A percentile compares a stretch with the other conserved stretches of the same genome.
phyloP scores from a whole-genome alignment of 495 filamentous ascomycete genomes.

The Penicillium desertorum region DNA sequence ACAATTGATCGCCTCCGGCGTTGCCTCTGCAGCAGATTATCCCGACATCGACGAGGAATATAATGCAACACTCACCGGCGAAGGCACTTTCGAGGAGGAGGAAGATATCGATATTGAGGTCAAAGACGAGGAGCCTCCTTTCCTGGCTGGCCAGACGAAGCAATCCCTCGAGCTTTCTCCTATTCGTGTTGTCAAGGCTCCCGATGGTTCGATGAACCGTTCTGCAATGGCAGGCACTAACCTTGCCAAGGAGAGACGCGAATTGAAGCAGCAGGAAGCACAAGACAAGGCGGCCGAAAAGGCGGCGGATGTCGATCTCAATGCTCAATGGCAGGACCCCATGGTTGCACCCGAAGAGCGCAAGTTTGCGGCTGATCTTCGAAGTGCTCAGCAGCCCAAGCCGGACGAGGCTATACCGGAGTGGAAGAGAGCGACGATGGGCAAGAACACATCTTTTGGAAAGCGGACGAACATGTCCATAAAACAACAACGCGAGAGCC shows the following conservation, averaged over 20 bases:
- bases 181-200: slow-evolving; percentile 94
- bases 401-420: slow-evolving; percentile 74
- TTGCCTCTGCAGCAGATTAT: slow-evolving; percentile 85
- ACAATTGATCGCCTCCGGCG: slow-evolving; percentile 92
- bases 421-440: slow-evolving; percentile 85
- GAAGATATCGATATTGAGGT: slow-evolving; percentile 98
- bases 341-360: slow-evolving; percentile 82
- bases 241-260: slow-evolving; percentile 87
- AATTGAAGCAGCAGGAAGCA: slow-evolving; percentile 82
- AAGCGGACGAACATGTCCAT: slow-evolving; percentile 89
- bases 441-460: slow-evolving; percentile 79
- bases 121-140: slow-evolving; percentile 92
- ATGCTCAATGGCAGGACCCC: slow-evolving; percentile 93
- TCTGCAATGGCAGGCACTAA: slow-evolving; percentile 90
- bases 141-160: slow-evolving; percentile 93
- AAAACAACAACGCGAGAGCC: slow-evolving; percentile 86
- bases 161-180: slow-evolving; percentile 92
- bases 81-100: slow-evolving; percentile 89
- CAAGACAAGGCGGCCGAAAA: slow-evolving; percentile 80
- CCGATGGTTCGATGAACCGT: slow-evolving; percentile 92
- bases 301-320: slow-evolving; percentile 77
- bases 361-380: slow-evolving; percentile 83
- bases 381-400: slow-evolving; percentile 55
- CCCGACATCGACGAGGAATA: slow-evolving; percentile 95
- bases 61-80: slow-evolving; percentile 78